Conservation (phyloP, 1,284 basidiomycete species). For the Cutaneotrichosporon cutaneum region DNA sequence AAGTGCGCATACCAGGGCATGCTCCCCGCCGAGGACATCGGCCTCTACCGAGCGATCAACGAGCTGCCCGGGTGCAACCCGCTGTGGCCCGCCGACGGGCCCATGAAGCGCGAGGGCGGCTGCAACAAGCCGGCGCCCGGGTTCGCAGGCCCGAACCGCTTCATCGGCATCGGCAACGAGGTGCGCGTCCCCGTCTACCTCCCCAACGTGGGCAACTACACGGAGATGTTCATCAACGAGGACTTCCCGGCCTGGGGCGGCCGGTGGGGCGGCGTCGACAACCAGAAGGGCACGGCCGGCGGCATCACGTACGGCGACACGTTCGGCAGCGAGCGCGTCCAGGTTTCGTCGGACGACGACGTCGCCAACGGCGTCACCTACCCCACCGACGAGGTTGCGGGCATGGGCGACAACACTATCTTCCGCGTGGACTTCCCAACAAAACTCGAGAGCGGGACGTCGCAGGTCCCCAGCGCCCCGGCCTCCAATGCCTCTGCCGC, state of each 20-base stretch:
- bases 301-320: not conserved
- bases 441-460: not conserved
- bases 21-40: slow-evolving; percentile 22
- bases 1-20: slow-evolving; percentile 15
- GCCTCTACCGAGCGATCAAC: slow-evolving; percentile 13
- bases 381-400: not conserved
- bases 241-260: slow-evolving; percentile 1
- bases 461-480: not conserved
- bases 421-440: not conserved
- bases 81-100: slow-evolving; percentile 11
- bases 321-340: not conserved
- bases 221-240: not conserved
- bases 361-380: not conserved
- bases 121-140: slow-evolving; percentile 4
- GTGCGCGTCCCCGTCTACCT: slow-evolving; percentile 5
- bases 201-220: not conserved
- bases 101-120: slow-evolving; percentile 7
- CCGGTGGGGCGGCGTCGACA: slow-evolving; percentile 2
- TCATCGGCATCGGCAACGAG: not conserved
- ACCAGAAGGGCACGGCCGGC: not conserved
- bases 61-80: slow-evolving; percentile 22
- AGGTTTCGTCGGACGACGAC: not conserved
- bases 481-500: not conserved
- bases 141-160: slow-evolving; percentile 8
- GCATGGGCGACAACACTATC: not conserved